phyloP scores from a whole-genome alignment of 768 basidiomycete genomes.

The Boletellus sp. region DNA sequence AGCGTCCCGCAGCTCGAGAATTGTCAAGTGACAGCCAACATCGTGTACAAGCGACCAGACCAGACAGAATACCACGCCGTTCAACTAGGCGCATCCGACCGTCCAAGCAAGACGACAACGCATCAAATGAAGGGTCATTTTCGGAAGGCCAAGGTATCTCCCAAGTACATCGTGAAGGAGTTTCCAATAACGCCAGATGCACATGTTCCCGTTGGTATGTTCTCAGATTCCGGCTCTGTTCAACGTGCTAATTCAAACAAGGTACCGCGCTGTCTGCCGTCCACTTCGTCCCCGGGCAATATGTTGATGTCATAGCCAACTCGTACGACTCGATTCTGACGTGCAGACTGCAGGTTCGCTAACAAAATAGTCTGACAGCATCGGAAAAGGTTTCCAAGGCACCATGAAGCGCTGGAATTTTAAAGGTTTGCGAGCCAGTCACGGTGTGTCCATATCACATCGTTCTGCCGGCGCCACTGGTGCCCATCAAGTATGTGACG shows the following conservation, averaged over 20 bases:
- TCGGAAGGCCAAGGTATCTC: slow-evolving; percentile 69
- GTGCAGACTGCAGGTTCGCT: slow-evolving; percentile 1
- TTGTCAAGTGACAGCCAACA: slow-evolving; percentile 84
- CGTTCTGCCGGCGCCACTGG: slow-evolving; percentile 91
- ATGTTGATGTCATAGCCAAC: slow-evolving; percentile 85
- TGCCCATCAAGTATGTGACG: slow-evolving; percentile 75
- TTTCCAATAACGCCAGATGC: slow-evolving; percentile 89
- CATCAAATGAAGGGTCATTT: slow-evolving; percentile 89
- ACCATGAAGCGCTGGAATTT: slow-evolving; percentile 97
- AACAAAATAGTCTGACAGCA: slow-evolving; percentile 44
- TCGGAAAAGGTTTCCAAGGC: slow-evolving; percentile 97
- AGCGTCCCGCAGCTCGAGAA: slow-evolving; percentile 61
- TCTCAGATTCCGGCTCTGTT: neutral
- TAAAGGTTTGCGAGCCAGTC: slow-evolving; percentile 85
- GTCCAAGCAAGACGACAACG: slow-evolving; percentile 65
- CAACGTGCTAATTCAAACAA: slow-evolving; percentile 25
- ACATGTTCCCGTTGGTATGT: slow-evolving; percentile 81
- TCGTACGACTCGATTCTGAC: slow-evolving; percentile 53
- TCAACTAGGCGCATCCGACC: slow-evolving; percentile 84
- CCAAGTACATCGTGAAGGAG: slow-evolving; percentile 84
- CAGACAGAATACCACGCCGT: slow-evolving; percentile 84
- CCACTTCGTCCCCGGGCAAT: slow-evolving; percentile 97
- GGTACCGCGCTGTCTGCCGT: slow-evolving; percentile 87
- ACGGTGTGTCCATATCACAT: slow-evolving; percentile 95
- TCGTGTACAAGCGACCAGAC: slow-evolving; percentile 60